phyloP scores from a whole-genome alignment of 2,329 filamentous ascomycete genomes.

The Sporothrix humicola region DNA sequence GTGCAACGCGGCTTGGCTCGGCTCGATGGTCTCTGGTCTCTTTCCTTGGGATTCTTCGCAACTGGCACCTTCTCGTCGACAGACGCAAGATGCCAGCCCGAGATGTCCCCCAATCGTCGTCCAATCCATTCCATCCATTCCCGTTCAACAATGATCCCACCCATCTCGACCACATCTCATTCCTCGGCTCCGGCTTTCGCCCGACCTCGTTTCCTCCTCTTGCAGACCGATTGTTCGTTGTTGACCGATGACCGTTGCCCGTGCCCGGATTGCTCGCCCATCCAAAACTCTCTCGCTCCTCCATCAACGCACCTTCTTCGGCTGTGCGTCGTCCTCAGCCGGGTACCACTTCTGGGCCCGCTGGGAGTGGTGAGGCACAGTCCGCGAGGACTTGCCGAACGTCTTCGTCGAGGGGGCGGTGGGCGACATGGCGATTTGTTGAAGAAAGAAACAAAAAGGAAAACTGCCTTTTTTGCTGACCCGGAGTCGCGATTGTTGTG shows the following conservation, averaged over 20 bases:
- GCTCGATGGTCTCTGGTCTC: background rate
- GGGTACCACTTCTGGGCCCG: slow-evolving; percentile 99
- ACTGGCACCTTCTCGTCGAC: no score
- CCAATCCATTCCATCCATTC: no score
- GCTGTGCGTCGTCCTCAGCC: slow-evolving; percentile 84
- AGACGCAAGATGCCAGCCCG: no score
- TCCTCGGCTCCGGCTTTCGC: no score
- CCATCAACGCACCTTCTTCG: slow-evolving; percentile 86
- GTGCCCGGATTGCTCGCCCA: background rate
- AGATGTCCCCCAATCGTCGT: no score
- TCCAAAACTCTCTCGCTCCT: background rate
- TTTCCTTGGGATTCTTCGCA: background rate
- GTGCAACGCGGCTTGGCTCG: no score
- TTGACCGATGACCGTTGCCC: no score
- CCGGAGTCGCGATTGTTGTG: slow-evolving; percentile 32
- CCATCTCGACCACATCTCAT: no score
- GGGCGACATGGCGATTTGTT: slow-evolving; percentile 66
- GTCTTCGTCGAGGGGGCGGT: slow-evolving; percentile 79
- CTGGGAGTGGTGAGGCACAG: slow-evolving; percentile 82
- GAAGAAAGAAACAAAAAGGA: slow-evolving; percentile 31
- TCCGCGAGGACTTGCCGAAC: slow-evolving; percentile 89
- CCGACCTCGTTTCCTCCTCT: no score
- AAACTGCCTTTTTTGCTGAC: slow-evolving; percentile 34
- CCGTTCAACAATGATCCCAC: no score
- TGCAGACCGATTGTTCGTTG: no score